phyloP scores from a whole-genome alignment of 2,329 filamentous ascomycete species.

The Leptographium lundbergii region DNA sequence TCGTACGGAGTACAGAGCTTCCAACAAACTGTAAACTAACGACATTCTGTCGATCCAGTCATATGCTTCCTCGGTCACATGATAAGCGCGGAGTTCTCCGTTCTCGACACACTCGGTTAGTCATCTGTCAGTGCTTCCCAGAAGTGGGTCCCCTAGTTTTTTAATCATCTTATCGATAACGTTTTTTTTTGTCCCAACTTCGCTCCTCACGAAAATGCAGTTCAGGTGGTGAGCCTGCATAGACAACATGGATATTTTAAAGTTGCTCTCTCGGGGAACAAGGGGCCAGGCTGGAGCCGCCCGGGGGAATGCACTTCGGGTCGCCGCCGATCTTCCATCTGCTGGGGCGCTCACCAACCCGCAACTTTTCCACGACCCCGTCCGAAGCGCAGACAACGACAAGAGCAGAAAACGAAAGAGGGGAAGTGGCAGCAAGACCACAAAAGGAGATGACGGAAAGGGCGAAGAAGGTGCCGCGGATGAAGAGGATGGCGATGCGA shows the following conservation, averaged over 20 bases:
- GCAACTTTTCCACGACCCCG: constrained; percentile 52
- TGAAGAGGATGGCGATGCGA: constrained; percentile 19
- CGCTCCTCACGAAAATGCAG: not conserved
- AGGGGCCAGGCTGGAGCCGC: constrained; percentile 24
- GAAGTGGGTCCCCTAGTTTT: no score
- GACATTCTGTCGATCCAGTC: no score
- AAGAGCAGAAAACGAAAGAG: constrained; percentile 43
- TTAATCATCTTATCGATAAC: not conserved
- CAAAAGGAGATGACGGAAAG: not conserved
- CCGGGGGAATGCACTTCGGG: constrained; percentile 23
- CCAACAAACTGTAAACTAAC: no score
- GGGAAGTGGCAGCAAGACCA: constrained; percentile 8
- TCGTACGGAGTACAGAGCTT: no score
- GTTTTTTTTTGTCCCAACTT: not conserved
- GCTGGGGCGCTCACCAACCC: constrained; percentile 52
- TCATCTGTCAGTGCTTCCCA: no score
- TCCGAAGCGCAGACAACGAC: constrained; percentile 25
- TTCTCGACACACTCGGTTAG: no score
- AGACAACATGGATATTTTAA: constrained; percentile 55
- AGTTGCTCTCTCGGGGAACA: constrained; percentile 57
- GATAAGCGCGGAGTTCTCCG: no score
- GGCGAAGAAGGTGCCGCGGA: constrained; percentile 21
- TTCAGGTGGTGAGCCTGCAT: not conserved
- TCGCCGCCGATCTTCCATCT: constrained; percentile 43
- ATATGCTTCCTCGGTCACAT: no score